Evolutionary conservation across 805 yeast species (phyloP).

Genomic region (Candida oleophila): DNA sequence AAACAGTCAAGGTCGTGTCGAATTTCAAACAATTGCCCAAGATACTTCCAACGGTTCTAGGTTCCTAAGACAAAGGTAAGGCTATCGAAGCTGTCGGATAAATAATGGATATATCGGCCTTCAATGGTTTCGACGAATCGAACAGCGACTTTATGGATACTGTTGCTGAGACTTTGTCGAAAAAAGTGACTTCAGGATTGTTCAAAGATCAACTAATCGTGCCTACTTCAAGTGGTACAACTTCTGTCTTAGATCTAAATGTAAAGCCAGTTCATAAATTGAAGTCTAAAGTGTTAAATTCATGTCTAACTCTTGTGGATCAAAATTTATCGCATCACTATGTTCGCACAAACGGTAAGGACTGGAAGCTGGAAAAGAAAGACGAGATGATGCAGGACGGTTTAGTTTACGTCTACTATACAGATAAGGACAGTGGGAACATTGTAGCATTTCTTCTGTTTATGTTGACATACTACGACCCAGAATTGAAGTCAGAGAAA

Average conservation of each 20-base stretch:
- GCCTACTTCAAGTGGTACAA: background rate
- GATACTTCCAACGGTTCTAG: too few relatives aligned
- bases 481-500: constrained; percentile 14
- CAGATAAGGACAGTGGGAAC: constrained; percentile 1
- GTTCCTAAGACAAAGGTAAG: too few relatives aligned
- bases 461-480: constrained; percentile 41
- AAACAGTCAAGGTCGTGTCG: background rate
- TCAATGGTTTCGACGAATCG: constrained; percentile 2
- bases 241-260: background rate
- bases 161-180: background rate
- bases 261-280: constrained; percentile 3
- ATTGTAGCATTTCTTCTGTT: constrained; percentile 47
- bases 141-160: constrained; percentile 3
- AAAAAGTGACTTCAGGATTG: background rate
- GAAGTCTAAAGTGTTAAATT: background rate
- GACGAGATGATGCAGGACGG: constrained; percentile 50
- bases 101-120: background rate
- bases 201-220: background rate
- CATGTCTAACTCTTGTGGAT: constrained; percentile 20
- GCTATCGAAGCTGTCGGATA: too few relatives aligned
- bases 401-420: constrained; percentile 40
- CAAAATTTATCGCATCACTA: constrained; percentile 29
- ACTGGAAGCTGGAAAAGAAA: constrained; percentile 42
- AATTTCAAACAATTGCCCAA: background rate
- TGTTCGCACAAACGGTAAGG: constrained; percentile 26